These are phyloP conservation scores for Grifola frondosa DNA, from an alignment of 1,284 basidiomycete species.

Conservation along the genomic window DNA sequence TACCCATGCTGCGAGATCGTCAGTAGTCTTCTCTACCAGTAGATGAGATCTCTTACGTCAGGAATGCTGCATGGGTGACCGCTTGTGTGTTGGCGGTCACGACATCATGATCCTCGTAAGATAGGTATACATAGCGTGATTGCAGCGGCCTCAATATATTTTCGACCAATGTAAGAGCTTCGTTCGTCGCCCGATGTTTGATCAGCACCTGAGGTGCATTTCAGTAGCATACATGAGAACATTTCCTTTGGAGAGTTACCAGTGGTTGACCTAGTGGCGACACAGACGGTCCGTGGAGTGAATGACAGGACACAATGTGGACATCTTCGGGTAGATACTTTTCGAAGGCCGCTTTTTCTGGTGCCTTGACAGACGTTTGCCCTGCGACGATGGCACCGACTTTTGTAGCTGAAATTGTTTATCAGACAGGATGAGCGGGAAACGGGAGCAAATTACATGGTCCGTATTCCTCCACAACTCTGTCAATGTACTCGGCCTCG, in stretches of 20 bases:
- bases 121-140: conserved; percentile 88
- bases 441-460: no score
- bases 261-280: conserved; percentile 91
- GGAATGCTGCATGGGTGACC: conserved; percentile 96
- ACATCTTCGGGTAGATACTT: conserved; percentile 84
- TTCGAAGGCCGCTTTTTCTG: conserved; percentile 91
- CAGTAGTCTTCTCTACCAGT: no score
- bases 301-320: conserved; percentile 91
- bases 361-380: conserved; percentile 96
- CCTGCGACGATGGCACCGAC: conserved; percentile 90
- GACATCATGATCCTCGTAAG: conserved; percentile 93
- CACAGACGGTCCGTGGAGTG: conserved; percentile 91
- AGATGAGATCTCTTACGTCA: conserved; percentile 63
- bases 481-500: conserved; percentile 87
- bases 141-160: conserved; percentile 80
- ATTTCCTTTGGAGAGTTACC: conserved; percentile 57
- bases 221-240: not conserved
- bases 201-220: conserved; percentile 73
- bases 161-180: conserved; percentile 79
- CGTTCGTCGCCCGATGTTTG: conserved; percentile 79
- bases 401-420: conserved; percentile 92
- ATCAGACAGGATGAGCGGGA: no score
- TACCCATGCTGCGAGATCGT: conserved; percentile 79
- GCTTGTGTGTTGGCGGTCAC: conserved; percentile 99
- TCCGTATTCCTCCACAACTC: conserved; percentile 86